Conservation (phyloP, 2,329 filamentous ascomycete species). For the Dactylellina drechsleri region DNA sequence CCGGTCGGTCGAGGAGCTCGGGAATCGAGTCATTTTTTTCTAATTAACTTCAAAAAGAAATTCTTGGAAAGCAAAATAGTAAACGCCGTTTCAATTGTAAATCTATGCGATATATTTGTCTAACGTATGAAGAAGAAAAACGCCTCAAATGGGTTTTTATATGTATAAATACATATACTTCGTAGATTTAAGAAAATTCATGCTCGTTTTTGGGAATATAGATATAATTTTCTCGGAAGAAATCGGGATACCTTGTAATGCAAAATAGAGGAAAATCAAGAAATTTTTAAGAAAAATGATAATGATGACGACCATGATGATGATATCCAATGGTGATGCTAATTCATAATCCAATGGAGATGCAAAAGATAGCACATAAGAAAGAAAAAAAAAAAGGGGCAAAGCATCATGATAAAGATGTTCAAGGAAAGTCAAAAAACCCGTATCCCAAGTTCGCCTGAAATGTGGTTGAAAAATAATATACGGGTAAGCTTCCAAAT, state of each 20-base stretch:
- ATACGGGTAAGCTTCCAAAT: constrained; percentile 6
- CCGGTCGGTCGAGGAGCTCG: constrained; percentile 35
- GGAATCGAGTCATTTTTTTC: constrained; percentile 1
- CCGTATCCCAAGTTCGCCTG: constrained; percentile 53
- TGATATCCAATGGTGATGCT: constrained; percentile 30
- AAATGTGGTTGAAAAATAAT: constrained; percentile 50
- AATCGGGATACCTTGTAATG: constrained; percentile 8
- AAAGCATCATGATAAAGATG: constrained; percentile 21
- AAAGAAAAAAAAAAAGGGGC: background rate
- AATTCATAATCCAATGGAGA: background rate
- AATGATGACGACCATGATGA: background rate
- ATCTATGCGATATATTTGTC: background rate
- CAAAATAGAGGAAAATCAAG: background rate
- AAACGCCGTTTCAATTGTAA: no score
- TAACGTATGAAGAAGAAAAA: background rate
- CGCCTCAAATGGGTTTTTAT: constrained; percentile 8
- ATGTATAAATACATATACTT: constrained; percentile 14
- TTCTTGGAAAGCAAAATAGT: no score
- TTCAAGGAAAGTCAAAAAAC: constrained; percentile 36
- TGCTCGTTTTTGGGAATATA: background rate
- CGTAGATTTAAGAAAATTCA: no score
- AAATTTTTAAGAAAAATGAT: background rate
- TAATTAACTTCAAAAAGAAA: no score
- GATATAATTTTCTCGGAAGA: constrained; percentile 17
- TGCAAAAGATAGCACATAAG: background rate